Base-by-base conservation (phyloP, 2,329 filamentous ascomycete species). In the Ophiostoma angusticollis region DNA sequence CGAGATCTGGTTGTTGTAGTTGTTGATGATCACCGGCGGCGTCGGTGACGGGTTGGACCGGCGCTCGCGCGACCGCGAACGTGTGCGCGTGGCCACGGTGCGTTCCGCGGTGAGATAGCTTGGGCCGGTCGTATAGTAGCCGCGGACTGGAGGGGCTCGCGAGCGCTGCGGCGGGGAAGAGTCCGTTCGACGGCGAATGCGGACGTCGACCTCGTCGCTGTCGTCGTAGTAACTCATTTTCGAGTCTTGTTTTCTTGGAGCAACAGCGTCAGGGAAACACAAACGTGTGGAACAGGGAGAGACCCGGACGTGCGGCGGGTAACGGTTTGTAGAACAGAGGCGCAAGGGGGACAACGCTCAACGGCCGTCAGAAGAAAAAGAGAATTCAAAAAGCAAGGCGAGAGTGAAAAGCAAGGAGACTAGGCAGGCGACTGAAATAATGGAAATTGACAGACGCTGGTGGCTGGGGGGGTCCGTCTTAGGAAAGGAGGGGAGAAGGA, bases 1-100 rank as follows among this genome's bases (percentile, higher is more conserved):
- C 5, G 61, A 67, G 16, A 52, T 45, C 41, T 60, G 53, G 13
- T 51, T 56, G 37, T 63, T 67, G 41, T 61, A 61, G 52, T 74
- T 75, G 50, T 74, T 72, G 52, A 76, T 74, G 37, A 76, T 66
- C 34, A 76, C 61, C 1, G 70, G 68, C 45, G 61, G 61, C 17
- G 76, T 61, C 1, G 70, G 68, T 45, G 61, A 61, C 17, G 64
- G 62, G 43, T 54, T 60, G 9, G 61, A 60, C 14, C 62, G 61
- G 24, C 65, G 63, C 45, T 70, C 67, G 18, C 63, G 64, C 14
- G 65, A 68, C 27, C 53, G 55, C 9, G 61, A 58, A 17, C 63
- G 62, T 21, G 61, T 51, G 25, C 64, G 60, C 16, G 62, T 57
- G 16, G 69, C 56, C 17, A 67, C 55, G 28, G 62, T 68, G 31